These are phyloP conservation scores for Chaetoscypha palmicola DNA, from an alignment of 2,329 filamentous ascomycete genomes.

Conservation along the genomic window DNA sequence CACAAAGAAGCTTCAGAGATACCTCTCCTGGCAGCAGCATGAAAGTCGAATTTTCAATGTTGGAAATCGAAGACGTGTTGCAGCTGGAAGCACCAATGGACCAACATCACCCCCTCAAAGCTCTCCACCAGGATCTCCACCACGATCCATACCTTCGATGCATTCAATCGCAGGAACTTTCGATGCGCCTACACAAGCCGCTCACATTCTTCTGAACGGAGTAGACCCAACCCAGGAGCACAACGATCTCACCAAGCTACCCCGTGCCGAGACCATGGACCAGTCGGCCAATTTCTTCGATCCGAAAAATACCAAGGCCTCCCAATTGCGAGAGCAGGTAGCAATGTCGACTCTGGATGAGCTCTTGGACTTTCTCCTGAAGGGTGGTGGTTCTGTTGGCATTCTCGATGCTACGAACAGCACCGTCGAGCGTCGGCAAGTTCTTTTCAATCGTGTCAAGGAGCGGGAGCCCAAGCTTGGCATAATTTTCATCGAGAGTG, in stretches of 20 bases:
- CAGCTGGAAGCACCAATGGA: constrained; percentile 48
- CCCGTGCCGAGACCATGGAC: constrained; percentile 54
- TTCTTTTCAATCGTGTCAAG: constrained; percentile 77
- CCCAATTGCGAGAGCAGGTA: constrained; percentile 81
- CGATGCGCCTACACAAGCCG: constrained; percentile 41
- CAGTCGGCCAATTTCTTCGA: constrained; percentile 94
- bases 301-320: constrained; percentile 74
- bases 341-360: constrained; percentile 91
- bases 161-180: constrained; percentile 19
- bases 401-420: constrained; percentile 98
- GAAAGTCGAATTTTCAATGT: constrained; percentile 97
- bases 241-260: constrained; percentile 15
- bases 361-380: constrained; percentile 79
- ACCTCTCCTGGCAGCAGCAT: constrained; percentile 95
- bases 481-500: constrained; percentile 90
- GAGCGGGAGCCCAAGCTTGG: constrained; percentile 78
- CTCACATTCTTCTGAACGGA: constrained; percentile 52
- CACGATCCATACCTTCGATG: constrained; percentile 25
- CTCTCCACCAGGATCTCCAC: constrained; percentile 14
- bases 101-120: constrained; percentile 14
- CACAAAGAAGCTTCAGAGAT: constrained; percentile 93
- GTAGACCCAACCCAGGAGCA: constrained; percentile 22
- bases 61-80: constrained; percentile 79
- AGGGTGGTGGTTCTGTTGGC: constrained; percentile 77
- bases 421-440: constrained; percentile 76